phyloP scores from a whole-genome alignment of 345 rosid species.

The Raphanus raphanistrum region DNA sequence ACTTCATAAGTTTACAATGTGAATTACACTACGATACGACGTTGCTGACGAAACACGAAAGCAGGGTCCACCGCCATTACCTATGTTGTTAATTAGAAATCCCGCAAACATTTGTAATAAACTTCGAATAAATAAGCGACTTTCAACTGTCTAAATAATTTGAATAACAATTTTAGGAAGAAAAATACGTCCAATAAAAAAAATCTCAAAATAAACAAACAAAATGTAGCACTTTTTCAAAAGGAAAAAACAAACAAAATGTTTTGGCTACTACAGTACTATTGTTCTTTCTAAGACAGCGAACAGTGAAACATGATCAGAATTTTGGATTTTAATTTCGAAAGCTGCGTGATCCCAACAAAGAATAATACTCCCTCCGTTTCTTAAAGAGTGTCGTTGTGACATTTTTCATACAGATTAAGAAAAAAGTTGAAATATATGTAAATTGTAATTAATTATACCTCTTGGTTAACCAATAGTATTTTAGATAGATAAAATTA shows the following conservation, averaged over 20 bases:
- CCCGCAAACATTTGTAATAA: background rate
- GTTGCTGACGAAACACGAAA: background rate
- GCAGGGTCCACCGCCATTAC: background rate
- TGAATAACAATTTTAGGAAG: background rate
- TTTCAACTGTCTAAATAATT: conserved; percentile 11
- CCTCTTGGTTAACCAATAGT: too few species aligned
- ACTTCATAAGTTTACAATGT: conserved; percentile 5
- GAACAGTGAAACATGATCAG: conserved; percentile 22
- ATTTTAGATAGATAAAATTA: too few species aligned
- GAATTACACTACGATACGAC: background rate
- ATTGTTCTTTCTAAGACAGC: conserved; percentile 28
- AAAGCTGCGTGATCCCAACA: conserved; percentile 33
- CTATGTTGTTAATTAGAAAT: background rate
- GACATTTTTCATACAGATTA: too few species aligned
- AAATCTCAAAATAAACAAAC: conserved; percentile 16
- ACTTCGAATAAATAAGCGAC: conserved; percentile 5
- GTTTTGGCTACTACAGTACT: background rate
- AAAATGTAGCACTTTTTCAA: background rate
- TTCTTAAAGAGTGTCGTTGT: too few species aligned
- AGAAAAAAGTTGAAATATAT: too few species aligned
- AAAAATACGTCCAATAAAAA: background rate
- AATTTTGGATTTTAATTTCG: conserved; percentile 15
- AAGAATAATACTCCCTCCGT: too few species aligned
- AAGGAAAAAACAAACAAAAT: conserved; percentile 19
- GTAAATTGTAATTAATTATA: too few species aligned